These are phyloP conservation scores for Ogataea nitratoaversa DNA, from an alignment of 805 yeast species.

Conservation along the genomic window DNA sequence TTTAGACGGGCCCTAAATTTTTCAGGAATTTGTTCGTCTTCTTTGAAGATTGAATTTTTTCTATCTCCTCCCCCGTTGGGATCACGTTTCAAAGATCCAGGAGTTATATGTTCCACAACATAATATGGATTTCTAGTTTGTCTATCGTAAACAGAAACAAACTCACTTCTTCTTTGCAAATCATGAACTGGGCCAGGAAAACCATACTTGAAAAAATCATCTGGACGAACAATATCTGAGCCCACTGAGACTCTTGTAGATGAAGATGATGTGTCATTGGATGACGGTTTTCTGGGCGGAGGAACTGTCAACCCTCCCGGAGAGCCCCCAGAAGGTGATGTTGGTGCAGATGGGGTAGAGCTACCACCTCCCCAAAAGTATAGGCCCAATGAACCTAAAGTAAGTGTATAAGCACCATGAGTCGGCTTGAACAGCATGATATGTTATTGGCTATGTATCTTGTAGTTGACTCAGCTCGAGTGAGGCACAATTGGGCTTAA, in stretches of 20 bases:
- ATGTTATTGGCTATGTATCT: background rate
- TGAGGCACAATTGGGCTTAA: too few species aligned
- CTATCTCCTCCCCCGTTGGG: constrained; percentile 60
- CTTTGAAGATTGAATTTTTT: constrained; percentile 75
- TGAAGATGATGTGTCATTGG: constrained; percentile 1
- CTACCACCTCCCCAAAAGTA: constrained; percentile 28
- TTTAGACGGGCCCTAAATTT: constrained; percentile 70
- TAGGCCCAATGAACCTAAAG: constrained; percentile 23
- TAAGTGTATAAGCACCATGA: constrained; percentile 14
- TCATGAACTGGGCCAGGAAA: constrained; percentile 96
- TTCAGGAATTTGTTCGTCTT: constrained; percentile 78
- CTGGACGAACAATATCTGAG: constrained; percentile 54
- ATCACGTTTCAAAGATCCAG: constrained; percentile 50
- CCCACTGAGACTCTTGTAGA: constrained; percentile 4
- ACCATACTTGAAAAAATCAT: constrained; percentile 83
- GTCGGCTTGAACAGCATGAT: constrained; percentile 12
- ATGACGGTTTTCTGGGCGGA: constrained; percentile 8
- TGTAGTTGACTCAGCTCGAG: too few species aligned
- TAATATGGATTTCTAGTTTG: constrained; percentile 80
- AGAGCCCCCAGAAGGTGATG: constrained; percentile 9
- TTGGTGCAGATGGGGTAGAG: constrained; percentile 13
- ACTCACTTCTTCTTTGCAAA: constrained; percentile 66
- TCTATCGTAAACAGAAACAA: constrained; percentile 82
- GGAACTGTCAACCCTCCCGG: constrained; percentile 12
- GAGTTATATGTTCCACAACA: constrained; percentile 82